Evolutionary conservation across 805 yeast genomes (phyloP).

Genomic region (Danielozyma ontarioensis): DNA sequence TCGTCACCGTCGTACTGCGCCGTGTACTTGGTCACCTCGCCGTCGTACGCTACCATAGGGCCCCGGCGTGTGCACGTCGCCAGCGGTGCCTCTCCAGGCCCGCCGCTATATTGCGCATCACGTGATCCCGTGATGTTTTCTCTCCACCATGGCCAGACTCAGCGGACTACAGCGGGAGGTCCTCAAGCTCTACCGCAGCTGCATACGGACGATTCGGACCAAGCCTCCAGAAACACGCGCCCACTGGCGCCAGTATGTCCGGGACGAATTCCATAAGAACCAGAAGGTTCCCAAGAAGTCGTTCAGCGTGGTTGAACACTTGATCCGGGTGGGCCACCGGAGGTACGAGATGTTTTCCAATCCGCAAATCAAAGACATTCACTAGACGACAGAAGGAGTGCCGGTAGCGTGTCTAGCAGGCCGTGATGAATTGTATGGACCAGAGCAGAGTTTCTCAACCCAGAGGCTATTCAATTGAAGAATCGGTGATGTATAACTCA

Average conservation of each 20-base stretch:
- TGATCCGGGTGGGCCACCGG: constrained; percentile 70
- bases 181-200: constrained; percentile 43
- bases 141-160: constrained; percentile 31
- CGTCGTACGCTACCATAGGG: too few species aligned
- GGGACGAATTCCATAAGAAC: constrained; percentile 61
- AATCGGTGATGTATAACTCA: too few species aligned
- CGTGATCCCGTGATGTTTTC: too few species aligned
- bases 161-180: constrained; percentile 46
- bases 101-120: too few species aligned
- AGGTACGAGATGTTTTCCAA: constrained; percentile 67
- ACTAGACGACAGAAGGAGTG: constrained; percentile 26
- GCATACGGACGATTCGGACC: constrained; percentile 39
- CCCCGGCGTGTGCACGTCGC: too few species aligned
- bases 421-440: too few species aligned
- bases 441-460: too few species aligned
- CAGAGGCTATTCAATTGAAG: too few species aligned
- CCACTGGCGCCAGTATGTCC: constrained; percentile 41
- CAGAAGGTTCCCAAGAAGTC: constrained; percentile 63
- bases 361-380: constrained; percentile 67
- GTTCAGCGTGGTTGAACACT: constrained; percentile 80
- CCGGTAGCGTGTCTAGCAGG: too few species aligned
- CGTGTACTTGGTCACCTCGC: too few species aligned
- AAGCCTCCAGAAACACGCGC: constrained; percentile 45
- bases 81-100: too few species aligned
- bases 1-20: too few species aligned